Evolutionary conservation across 2,329 filamentous ascomycete genomes (phyloP).

Genomic region (Cladophialophora exuberans): DNA sequence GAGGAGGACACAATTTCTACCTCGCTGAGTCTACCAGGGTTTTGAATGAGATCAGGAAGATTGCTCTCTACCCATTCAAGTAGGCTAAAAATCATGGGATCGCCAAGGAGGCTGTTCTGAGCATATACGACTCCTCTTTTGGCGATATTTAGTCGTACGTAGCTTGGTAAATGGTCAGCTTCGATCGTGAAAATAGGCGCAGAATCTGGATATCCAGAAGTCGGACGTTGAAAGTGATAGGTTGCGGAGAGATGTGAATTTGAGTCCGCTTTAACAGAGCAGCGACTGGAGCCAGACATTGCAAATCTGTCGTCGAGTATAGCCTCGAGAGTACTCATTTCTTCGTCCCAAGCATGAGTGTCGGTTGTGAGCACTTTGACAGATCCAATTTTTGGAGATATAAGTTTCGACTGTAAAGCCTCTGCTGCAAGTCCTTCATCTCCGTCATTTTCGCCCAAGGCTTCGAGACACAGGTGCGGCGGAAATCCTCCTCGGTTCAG

Average conservation of each 20-base stretch:
- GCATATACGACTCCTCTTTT: conserved; percentile 75
- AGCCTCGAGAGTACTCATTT: conserved; percentile 79
- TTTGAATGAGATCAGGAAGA: conserved; percentile 78
- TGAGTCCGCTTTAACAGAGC: conserved; percentile 68
- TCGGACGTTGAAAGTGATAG: conserved; percentile 71
- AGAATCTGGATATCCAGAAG: conserved; percentile 67
- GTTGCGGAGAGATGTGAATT: conserved; percentile 13
- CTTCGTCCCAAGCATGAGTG: conserved; percentile 75
- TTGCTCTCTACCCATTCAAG: conserved; percentile 90
- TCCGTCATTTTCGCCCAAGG: conserved; percentile 69
- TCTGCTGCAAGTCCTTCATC: conserved; percentile 80
- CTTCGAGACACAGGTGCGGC: conserved; percentile 76
- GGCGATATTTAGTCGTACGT: conserved; percentile 88
- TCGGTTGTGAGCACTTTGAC: conserved; percentile 32
- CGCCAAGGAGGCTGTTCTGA: conserved; percentile 70
- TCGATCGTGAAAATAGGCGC: conserved; percentile 65
- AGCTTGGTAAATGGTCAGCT: conserved; percentile 70
- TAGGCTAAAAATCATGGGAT: conserved; percentile 88
- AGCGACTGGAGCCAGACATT: conserved; percentile 63
- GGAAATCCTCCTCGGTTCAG: conserved; percentile 84
- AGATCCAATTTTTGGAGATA: conserved; percentile 24
- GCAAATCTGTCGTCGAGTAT: conserved; percentile 79
- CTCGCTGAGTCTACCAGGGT: conserved; percentile 80
- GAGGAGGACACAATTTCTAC: conserved; percentile 76
- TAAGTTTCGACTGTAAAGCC: conserved; percentile 71